Evolutionary conservation across 306 rosid species (phyloP), one percentile per base, ranked within the genome.

Genomic region (Argentina anserina): DNA sequence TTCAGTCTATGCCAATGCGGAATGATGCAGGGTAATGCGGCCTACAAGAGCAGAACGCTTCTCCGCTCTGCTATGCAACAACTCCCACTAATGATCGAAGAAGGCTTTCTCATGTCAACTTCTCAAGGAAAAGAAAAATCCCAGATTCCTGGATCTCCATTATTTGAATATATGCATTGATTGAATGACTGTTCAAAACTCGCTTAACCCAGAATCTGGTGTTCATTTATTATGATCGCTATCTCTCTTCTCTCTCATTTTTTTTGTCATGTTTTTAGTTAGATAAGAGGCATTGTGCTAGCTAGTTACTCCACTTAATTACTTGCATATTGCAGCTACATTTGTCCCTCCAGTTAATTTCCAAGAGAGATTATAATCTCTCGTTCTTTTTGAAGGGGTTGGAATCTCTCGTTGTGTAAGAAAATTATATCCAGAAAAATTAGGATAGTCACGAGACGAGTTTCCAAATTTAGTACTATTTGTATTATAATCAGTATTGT

Each of bases 391-490:
- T n/a, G n/a, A n/a, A n/a, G n/a, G n/a, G n/a, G n/a, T 45, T 34
- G 76, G 76, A 80, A 75, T 74, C 71, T 61, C 62, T 41, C 5
- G 46, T 52, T 6, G 20, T 76, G 60, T 67, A 36, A 65, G 67
- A 76, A 76, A 75, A 75, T 65, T 40, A 71, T 55, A 34, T 56
- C n/a, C 40, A 73, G 68, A 70, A 76, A 64, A 39, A 71, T 65
- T 72, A 78, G 70, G 72, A 34, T 26, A 69, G 86, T 90, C 96
- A 90, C 96, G 92, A 87, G 92, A 86, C 74, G 49, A 76, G 74
- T 82, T 90, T 90, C 89, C 90, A 87, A 90, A 86, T 61, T 70
- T 77, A 69, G 61, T 67, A 84, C 90, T 82, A 46, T 86, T 84
- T 76, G 52, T 65, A 67, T 80, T 78, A 60, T 80, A 78, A 76